These are phyloP conservation scores for Phoma sp. DNA, from an alignment of 2,329 filamentous ascomycete genomes.

Conservation along the genomic window DNA sequence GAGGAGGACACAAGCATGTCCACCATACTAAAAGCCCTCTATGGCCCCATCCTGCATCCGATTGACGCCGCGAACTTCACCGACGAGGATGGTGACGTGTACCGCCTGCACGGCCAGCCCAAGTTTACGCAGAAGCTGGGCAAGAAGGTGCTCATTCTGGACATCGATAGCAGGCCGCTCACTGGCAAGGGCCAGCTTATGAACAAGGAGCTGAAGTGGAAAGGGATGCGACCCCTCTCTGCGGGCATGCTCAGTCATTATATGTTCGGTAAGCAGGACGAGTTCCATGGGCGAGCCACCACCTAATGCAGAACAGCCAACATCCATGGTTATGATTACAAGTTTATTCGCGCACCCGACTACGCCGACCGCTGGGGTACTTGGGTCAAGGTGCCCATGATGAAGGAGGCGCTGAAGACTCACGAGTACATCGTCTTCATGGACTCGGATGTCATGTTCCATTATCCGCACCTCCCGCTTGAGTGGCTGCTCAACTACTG, in stretches of 20 bases:
- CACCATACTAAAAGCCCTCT: slow-evolving; percentile 47
- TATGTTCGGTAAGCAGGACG: slow-evolving; percentile 40
- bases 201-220: slow-evolving; percentile 46
- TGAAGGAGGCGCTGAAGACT: slow-evolving; percentile 50
- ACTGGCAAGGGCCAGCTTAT: slow-evolving; percentile 44
- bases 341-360: slow-evolving; percentile 53
- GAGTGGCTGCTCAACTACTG: slow-evolving; percentile 60
- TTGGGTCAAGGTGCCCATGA: slow-evolving; percentile 58
- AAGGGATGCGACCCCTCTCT: slow-evolving; percentile 44
- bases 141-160: slow-evolving; percentile 46
- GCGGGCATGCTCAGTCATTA: slow-evolving; percentile 49
- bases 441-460: slow-evolving; percentile 58
- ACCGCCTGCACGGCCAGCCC: slow-evolving; percentile 38
- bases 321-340: slow-evolving; percentile 59
- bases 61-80: slow-evolving; percentile 46
- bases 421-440: slow-evolving; percentile 56
- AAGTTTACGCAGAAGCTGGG: slow-evolving; percentile 45
- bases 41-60: slow-evolving; percentile 44
- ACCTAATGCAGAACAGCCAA: slow-evolving; percentile 39
- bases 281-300: not conserved
- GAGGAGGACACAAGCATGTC: slow-evolving; percentile 41
- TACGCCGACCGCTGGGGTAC: slow-evolving; percentile 53
- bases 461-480: slow-evolving; percentile 54
- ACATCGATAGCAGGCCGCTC: slow-evolving; percentile 47
- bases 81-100: slow-evolving; percentile 46